phyloP scores from a whole-genome alignment of 345 rosid species.

The Sisymbrium altissimum region DNA sequence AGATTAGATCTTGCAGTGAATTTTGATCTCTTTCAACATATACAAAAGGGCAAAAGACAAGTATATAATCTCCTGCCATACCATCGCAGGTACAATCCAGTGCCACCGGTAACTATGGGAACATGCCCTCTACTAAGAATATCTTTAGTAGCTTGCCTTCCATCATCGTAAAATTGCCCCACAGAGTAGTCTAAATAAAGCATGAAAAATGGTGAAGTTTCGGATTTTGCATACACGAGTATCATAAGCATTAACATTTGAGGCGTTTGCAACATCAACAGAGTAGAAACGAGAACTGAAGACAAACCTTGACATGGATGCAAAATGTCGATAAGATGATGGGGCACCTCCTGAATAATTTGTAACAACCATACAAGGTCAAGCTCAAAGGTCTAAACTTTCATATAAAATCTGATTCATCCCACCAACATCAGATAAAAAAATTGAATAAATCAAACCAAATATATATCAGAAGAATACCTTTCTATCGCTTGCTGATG shows the following conservation, averaged over 20 bases:
- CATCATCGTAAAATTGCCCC: conserved; percentile 73
- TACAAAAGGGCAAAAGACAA: background rate
- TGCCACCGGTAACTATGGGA: conserved; percentile 89
- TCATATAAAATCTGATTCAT: background rate
- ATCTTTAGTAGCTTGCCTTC: conserved; percentile 65
- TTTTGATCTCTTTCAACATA: background rate
- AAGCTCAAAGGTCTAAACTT: conserved; percentile 12
- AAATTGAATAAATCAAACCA: conserved; percentile 1
- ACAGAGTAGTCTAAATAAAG: conserved; percentile 73
- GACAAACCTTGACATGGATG: conserved; percentile 75
- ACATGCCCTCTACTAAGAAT: conserved; percentile 55
- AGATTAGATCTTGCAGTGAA: background rate
- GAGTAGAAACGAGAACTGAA: background rate
- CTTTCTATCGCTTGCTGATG: conserved; percentile 68
- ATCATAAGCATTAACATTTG: background rate
- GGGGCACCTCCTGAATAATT: conserved; percentile 69
- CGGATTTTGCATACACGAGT: background rate
- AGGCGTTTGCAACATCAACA: background rate
- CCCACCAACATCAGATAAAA: background rate
- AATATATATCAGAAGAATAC: conserved; percentile 33
- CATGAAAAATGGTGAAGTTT: background rate
- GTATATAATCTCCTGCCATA: conserved; percentile 37
- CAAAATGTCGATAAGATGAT: conserved; percentile 81
- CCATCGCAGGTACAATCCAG: conserved; percentile 94
- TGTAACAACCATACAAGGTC: background rate